Conservation (phyloP, 371 early-diverging fungal species). For the Apophysomyces elegans region DNA sequence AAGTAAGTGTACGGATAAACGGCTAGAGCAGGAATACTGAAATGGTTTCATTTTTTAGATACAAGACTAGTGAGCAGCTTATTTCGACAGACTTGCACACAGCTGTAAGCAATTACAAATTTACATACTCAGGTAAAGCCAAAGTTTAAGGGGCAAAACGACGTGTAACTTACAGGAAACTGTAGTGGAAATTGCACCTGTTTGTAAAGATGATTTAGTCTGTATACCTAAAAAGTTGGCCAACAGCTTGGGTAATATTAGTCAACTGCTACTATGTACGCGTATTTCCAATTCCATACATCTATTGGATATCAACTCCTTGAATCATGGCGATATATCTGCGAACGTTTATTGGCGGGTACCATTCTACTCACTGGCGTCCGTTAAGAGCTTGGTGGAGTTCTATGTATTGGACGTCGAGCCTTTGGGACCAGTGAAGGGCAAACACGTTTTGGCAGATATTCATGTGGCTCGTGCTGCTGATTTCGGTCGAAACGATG, state of each 20-base stretch:
- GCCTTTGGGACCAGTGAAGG: constrained; percentile 73
- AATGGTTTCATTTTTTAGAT: constrained; percentile 26
- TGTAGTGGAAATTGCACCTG: constrained; percentile 95
- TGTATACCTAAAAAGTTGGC: constrained; percentile 88
- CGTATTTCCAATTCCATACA: constrained; percentile 88
- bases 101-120: constrained; percentile 95
- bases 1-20: constrained; percentile 39
- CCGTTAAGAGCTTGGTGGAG: constrained; percentile 79
- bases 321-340: constrained; percentile 77
- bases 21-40: not conserved
- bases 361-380: constrained; percentile 79
- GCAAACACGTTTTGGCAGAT: constrained; percentile 79
- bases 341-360: constrained; percentile 81
- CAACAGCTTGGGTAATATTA: constrained; percentile 82
- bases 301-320: constrained; percentile 84
- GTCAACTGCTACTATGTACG: constrained; percentile 81
- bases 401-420: constrained; percentile 96
- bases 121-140: constrained; percentile 64
- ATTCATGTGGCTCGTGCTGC: constrained; percentile 77
- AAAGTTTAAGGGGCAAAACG: not conserved
- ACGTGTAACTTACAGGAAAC: constrained; percentile 32
- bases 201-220: constrained; percentile 98
- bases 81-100: constrained; percentile 97
- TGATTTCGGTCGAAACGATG: constrained; percentile 88
- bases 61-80: constrained; percentile 94